Conservation (phyloP, 2,329 filamentous ascomycete species). For the Talaromyces sp. region DNA sequence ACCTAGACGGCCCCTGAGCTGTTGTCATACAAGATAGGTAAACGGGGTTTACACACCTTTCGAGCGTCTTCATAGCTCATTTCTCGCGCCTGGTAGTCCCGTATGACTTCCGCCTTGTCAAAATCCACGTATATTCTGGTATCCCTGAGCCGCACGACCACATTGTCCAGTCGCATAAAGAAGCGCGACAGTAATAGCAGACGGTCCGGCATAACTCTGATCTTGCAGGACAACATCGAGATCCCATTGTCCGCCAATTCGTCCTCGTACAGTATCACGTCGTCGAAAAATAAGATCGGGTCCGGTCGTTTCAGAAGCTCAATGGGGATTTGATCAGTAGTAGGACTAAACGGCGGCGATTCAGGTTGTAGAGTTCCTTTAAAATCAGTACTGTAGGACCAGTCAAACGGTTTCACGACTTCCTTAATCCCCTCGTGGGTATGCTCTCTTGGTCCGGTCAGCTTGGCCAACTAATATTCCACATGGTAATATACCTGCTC, state of each 20-base stretch:
- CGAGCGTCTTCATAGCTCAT: conserved; percentile 72
- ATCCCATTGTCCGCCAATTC: conserved; percentile 98
- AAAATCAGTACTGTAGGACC: conserved; percentile 93
- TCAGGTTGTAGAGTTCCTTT: conserved; percentile 58
- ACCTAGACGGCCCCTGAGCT: conserved; percentile 26
- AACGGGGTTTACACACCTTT: conserved; percentile 48
- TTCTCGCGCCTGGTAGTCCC: conserved; percentile 89
- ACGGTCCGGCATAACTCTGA: conserved; percentile 85
- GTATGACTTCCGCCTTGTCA: conserved; percentile 67
- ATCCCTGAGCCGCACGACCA: conserved; percentile 80
- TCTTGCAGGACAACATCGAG: conserved; percentile 80
- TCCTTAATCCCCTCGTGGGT: conserved; percentile 83
- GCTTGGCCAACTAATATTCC: background rate
- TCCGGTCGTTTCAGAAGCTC: conserved; percentile 83
- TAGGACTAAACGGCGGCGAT: conserved; percentile 37
- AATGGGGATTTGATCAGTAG: conserved; percentile 65
- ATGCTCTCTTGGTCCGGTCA: conserved; percentile 55
- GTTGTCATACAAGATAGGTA: background rate
- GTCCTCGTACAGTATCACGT: conserved; percentile 93
- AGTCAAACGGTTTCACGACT: conserved; percentile 93
- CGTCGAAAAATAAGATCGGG: conserved; percentile 94
- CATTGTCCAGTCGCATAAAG: conserved; percentile 90
- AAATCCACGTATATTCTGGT: conserved; percentile 93
- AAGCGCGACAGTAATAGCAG: conserved; percentile 80
- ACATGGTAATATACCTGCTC: conserved; percentile 46